Evolutionary conservation across 371 early-diverging fungal genomes (phyloP), one percentile per base, ranked within the genome.

Genomic region (Haplosporangium sp.): DNA sequence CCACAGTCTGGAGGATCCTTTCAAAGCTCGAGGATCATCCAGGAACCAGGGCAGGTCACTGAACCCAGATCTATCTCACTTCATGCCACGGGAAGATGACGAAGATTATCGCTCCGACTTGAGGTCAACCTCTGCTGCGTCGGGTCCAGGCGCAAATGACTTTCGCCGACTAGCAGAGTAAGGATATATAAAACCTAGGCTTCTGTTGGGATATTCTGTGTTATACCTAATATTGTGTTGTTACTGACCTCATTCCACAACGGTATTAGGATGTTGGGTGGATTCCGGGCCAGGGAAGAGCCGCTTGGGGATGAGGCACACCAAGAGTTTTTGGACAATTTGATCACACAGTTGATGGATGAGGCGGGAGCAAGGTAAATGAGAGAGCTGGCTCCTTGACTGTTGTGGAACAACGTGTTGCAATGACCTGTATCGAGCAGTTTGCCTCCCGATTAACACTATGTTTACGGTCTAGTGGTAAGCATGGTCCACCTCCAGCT

Each of bases 401-500:
- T n/a, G n/a, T n/a, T n/a, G n/a, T n/a, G n/a, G n/a, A n/a, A n/a
- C n/a, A n/a, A n/a, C n/a, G n/a, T n/a, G n/a, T n/a, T n/a, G n/a
- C n/a, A n/a, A n/a, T n/a, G n/a, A n/a, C n/a, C n/a, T n/a, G n/a
- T n/a, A n/a, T n/a, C n/a, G n/a, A n/a, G n/a, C 41, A 21, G 8
- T 4, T 45, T 21, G 6, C 16, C n/a, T n/a, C n/a, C n/a, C n/a
- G n/a, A n/a, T n/a, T n/a, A n/a, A n/a, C n/a, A n/a, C n/a, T n/a
- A n/a, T n/a, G 6, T 20, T 20, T 14, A 0, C 12, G 1, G 21
- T 9, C 6, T 48, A 70, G 73, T 43, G 74, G 84, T 20, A 80
- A 80, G 8, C 81, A 76, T 57, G 89, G 88, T 10, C 82, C 85
- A 5, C 91, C 91, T 20, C 90, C 90, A 2, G 91, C 91, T 6